phyloP scores from a whole-genome alignment of 1,284 basidiomycete species.

The Tilletia caries region DNA sequence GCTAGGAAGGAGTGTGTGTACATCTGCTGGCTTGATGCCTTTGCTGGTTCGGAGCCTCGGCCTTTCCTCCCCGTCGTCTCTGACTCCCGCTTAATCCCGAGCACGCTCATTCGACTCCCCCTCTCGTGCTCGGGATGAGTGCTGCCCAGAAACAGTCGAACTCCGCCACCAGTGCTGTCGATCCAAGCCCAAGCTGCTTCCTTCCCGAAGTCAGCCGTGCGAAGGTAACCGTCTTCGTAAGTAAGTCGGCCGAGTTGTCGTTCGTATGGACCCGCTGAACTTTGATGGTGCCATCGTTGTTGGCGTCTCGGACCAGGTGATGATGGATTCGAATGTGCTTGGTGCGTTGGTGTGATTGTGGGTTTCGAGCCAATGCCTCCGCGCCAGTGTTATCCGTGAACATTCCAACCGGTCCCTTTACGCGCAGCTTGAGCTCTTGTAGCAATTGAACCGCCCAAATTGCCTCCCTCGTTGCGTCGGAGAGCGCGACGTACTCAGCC shows the following conservation, averaged over 20 bases:
- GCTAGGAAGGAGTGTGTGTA: too few relatives aligned
- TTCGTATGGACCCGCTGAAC: not conserved
- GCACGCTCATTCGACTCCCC: too few relatives aligned
- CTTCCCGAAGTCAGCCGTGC: too few relatives aligned
- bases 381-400: not conserved
- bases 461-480: not conserved
- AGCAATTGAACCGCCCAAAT: not conserved
- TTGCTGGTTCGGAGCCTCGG: too few relatives aligned
- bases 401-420: not conserved
- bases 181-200: too few relatives aligned
- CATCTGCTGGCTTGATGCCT: too few relatives aligned
- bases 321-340: conserved; percentile 1
- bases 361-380: not conserved
- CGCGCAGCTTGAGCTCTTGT: not conserved
- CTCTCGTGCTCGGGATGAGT: too few relatives aligned
- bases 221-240: not conserved
- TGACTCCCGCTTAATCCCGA: too few relatives aligned
- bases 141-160: too few relatives aligned
- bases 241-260: not conserved
- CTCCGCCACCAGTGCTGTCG: too few relatives aligned
- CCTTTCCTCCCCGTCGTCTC: too few relatives aligned
- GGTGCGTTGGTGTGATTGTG: not conserved
- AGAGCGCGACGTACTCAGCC: conserved; percentile 4
- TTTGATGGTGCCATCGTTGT: not conserved
- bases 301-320: not conserved